Base-by-base conservation (phyloP, 2,329 filamentous ascomycete species). In the Sclerotinia trifoliorum region DNA sequence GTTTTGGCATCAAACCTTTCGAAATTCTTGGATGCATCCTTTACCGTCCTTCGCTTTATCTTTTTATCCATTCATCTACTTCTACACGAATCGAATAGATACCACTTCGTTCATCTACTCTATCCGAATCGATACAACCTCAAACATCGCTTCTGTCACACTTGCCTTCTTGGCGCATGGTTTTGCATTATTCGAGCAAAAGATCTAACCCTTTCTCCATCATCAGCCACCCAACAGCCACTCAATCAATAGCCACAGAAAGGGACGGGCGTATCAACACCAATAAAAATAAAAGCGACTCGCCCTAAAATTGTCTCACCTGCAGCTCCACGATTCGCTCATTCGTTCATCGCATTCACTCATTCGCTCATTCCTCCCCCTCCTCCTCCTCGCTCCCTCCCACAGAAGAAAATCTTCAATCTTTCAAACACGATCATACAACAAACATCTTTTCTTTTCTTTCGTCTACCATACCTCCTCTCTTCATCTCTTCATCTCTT, bases 181-280 rank as follows among this genome's bases (percentile, higher is more conserved):
- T 35, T 35, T 10, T 32, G 32, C 5, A 32, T 32, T 32, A n/a
- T n/a, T n/a, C n/a, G n/a, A 29, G 29, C 5, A 29, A 2, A 29
- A 29, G 29, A 29, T 29, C 29, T 29, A 35, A 35, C 32, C 32
- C 6, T 35, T 32, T 24, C 17, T 42, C 15, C 32, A 24, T 57
- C 21, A 42, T 57, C 55, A 57, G 55, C 55, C 55, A 57, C 55
- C 32, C 55, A 57, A 42, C 55, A 57, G 55, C 55, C 55, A 57
- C n/a, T n/a, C n/a, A n/a, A n/a, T n/a, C n/a, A n/a, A n/a, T 13
- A 39, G 39, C 39, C 55, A 57, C 55, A 42, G 35, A 57, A 57
- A 24, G 55, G 55, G 11, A 57, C 55, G 35, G 26, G 55, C 48
- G 10, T 35, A 44, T 26, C 49, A 26, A 26, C n/a, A n/a, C n/a